These are phyloP conservation scores for Rostrohypoxylon terebratum DNA, from an alignment of 495 filamentous ascomycete genomes.

Conservation along the genomic window DNA sequence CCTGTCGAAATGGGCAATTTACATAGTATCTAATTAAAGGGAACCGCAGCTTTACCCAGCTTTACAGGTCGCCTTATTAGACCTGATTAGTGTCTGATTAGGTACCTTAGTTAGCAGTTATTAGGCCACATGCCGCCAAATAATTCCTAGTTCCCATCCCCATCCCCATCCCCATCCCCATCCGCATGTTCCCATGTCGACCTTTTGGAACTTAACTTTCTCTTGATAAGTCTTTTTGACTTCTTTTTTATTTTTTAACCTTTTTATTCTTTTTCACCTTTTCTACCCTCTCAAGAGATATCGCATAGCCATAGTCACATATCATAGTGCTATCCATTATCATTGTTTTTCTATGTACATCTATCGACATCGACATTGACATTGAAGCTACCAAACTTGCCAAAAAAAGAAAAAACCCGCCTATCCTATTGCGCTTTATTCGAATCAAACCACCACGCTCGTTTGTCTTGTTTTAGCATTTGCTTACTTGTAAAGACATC, in stretches of 20 bases:
- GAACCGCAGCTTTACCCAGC: constrained; percentile 24
- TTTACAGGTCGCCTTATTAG: constrained; percentile 34
- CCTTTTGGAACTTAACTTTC: constrained; percentile 9
- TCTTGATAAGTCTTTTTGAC: constrained; percentile 7
- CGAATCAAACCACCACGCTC: constrained; percentile 8
- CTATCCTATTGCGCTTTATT: constrained; percentile 2
- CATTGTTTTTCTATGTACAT: background rate
- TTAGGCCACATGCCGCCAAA: constrained; percentile 43
- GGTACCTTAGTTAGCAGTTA: no score
- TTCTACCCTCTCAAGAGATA: constrained; percentile 15
- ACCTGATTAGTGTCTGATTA: constrained; percentile 1
- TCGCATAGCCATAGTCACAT: constrained; percentile 8
- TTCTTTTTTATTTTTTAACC: background rate
- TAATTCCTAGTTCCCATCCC: constrained; percentile 17
- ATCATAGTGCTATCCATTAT: background rate
- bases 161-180: constrained; percentile 3
- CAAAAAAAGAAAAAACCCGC: background rate
- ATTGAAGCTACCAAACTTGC: no score
- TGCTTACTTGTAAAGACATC: constrained; percentile 10
- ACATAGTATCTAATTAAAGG: constrained; percentile 45
- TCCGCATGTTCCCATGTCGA: constrained; percentile 1
- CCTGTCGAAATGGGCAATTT: constrained; percentile 42
- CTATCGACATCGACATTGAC: no score
- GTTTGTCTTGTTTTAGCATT: constrained; percentile 13
- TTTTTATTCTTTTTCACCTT: constrained; percentile 9